Evolutionary conservation across 1,139 yeast genomes (phyloP).

Genomic region (Yamadazyma dushanensis): DNA sequence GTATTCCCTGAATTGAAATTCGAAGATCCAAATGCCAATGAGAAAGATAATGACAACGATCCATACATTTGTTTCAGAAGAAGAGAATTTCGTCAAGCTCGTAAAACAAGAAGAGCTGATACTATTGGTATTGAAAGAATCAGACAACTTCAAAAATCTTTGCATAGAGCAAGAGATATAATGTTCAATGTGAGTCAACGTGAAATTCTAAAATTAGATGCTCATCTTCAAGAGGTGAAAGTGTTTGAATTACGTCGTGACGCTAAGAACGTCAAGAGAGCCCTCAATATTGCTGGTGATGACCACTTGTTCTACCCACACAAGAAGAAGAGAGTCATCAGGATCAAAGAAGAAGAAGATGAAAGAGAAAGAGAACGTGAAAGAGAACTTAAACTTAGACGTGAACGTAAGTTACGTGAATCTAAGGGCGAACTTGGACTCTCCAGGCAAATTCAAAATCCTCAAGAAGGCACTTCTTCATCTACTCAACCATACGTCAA

Average conservation of each 20-base stretch:
- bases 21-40: slow-evolving; percentile 75
- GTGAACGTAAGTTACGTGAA: slow-evolving; percentile 22
- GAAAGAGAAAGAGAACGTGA: slow-evolving; percentile 29
- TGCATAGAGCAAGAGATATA: slow-evolving; percentile 74
- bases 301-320: slow-evolving; percentile 82
- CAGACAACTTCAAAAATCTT: slow-evolving; percentile 69
- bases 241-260: slow-evolving; percentile 71
- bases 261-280: slow-evolving; percentile 74
- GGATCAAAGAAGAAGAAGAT: slow-evolving; percentile 39
- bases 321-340: slow-evolving; percentile 64
- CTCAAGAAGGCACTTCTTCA: slow-evolving; percentile 22
- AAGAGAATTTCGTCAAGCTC: slow-evolving; percentile 91
- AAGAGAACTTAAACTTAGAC: slow-evolving; percentile 21
- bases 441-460: slow-evolving; percentile 4
- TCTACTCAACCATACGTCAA: slow-evolving; percentile 79
- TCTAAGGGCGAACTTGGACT: slow-evolving; percentile 2
- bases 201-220: slow-evolving; percentile 62
- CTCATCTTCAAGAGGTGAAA: slow-evolving; percentile 57
- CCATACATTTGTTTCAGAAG: slow-evolving; percentile 96
- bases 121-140: slow-evolving; percentile 85
- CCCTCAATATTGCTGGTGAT: slow-evolving; percentile 63
- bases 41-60: slow-evolving; percentile 85
- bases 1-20: slow-evolving; percentile 77
- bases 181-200: slow-evolving; percentile 72
- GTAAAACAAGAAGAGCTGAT: slow-evolving; percentile 96